phyloP scores from a whole-genome alignment of 164 flowering plant genomes.

The Berberis thunbergii region DNA sequence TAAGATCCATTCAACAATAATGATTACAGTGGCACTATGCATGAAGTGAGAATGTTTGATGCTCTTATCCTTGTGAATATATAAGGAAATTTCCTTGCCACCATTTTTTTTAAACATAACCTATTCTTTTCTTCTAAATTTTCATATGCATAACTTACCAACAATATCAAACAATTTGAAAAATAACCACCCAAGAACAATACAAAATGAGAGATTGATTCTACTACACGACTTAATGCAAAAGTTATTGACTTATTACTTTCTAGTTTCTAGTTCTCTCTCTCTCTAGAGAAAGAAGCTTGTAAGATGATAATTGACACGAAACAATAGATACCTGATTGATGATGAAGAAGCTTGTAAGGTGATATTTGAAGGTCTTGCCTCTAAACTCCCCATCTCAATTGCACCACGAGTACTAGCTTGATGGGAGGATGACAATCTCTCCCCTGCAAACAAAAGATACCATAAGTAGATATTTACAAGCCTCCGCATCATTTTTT shows the following conservation, averaged over 20 bases:
- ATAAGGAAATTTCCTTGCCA: no score
- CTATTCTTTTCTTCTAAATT: no score
- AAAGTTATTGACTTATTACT: not conserved
- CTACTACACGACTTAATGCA: no score
- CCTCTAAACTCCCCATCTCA: constrained; percentile 16
- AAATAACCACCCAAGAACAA: not conserved
- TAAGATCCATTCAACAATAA: no score
- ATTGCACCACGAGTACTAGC: constrained; percentile 24
- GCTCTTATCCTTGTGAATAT: no score
- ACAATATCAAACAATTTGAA: not conserved
- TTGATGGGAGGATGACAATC: constrained; percentile 23
- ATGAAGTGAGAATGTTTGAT: no score
- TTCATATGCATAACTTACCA: not conserved
- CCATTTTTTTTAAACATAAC: no score
- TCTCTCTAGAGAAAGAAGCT: not conserved
- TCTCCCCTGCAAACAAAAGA: constrained; percentile 12
- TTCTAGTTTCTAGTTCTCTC: not conserved
- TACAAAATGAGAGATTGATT: not conserved
- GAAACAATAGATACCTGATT: constrained; percentile 14
- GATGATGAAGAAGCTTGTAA: constrained; percentile 17
- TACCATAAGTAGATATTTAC: no score
- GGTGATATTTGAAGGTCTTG: not conserved
- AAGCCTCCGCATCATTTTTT: no score
- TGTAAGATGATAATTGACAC: not conserved
- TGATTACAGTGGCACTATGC: no score